Base-by-base conservation (phyloP, 305 asterid genomes). In the Plantago coronopus region DNA sequence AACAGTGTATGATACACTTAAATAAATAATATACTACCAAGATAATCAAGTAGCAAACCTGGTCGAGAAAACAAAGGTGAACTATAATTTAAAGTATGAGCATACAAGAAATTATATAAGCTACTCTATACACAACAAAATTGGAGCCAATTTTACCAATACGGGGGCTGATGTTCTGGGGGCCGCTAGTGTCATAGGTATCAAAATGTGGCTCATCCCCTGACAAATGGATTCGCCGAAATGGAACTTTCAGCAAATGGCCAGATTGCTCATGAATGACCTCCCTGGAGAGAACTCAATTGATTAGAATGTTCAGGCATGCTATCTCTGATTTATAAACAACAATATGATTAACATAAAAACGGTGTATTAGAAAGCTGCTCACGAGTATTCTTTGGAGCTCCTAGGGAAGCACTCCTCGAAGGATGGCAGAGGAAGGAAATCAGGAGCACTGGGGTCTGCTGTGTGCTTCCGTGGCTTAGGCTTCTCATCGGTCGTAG, bases 151-250 rank as follows among this genome's bases (percentile, higher is more conserved):
- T 34, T 72, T 47, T 84, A 91, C 98, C 98, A 45, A 53, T 58
- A 1, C 5, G 75, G 0, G 96, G 98, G 74, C 72, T 83, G 50
- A 88, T 74, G 71, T 78, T 79, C 66, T 86, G 98, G 0, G 96
- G 98, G 34, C 98, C 98, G 47, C 98, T 91, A 67, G 97, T 91
- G 76, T 91, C 98, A 48, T 91, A 91, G 57, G 96, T 77, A 74
- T 91, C 97, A 22, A 91, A 91, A 81, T 89, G 96, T 1, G 95
- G 78, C 44, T 88, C 95, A 40, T 86, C 98, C 8, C 98, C 97
- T 0, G 89, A 65, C 15, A 91, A 81, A 62, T 83, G 95, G 76
- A 91, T 69, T 48, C 98, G 90, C 20, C 98, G 81, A 71, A 91
- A 91, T 16, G 98, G 98, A 61, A 91, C 88, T 59, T 77, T 78